phyloP scores from a whole-genome alignment of 73 alveolate genomes.

The Paramecium sexaurelia region DNA sequence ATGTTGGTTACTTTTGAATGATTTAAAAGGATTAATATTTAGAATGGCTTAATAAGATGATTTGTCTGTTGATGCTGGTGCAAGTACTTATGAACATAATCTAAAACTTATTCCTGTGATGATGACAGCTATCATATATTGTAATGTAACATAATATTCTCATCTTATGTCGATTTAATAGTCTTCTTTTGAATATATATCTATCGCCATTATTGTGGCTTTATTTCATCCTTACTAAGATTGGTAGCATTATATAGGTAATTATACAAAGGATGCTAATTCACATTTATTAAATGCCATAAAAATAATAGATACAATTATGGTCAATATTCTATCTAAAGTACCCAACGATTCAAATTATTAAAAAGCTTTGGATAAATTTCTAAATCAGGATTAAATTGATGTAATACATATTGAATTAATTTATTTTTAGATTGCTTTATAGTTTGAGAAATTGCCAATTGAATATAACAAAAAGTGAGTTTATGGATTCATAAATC shows the following conservation, averaged over 20 bases:
- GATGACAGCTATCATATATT: background rate
- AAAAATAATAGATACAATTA: background rate
- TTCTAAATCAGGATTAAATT: background rate
- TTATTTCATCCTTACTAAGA: constrained; percentile 14
- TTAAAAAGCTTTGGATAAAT: background rate
- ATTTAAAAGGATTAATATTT: constrained; percentile 48
- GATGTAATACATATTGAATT: background rate
- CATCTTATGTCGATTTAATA: background rate
- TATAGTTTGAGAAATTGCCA: background rate
- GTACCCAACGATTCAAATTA: background rate
- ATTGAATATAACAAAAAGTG: no score
- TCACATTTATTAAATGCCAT: background rate
- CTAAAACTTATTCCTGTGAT: background rate
- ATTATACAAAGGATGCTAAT: background rate
- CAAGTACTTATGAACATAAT: constrained; percentile 28
- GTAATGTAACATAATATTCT: background rate
- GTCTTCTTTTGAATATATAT: background rate
- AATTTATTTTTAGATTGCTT: background rate
- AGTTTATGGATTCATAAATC: no score
- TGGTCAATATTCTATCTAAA: background rate
- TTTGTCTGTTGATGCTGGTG: constrained; percentile 40
- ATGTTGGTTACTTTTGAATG: constrained; percentile 38
- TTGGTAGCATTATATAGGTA: background rate
- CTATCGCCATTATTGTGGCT: background rate
- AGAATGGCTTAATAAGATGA: constrained; percentile 35